Percentiles rank a stretch among this genome's conserved stretches.
These are phyloP conservation scores for Magnolia changhungtana DNA, from an alignment of 164 flowering plant genomes.

Conservation along the genomic window DNA sequence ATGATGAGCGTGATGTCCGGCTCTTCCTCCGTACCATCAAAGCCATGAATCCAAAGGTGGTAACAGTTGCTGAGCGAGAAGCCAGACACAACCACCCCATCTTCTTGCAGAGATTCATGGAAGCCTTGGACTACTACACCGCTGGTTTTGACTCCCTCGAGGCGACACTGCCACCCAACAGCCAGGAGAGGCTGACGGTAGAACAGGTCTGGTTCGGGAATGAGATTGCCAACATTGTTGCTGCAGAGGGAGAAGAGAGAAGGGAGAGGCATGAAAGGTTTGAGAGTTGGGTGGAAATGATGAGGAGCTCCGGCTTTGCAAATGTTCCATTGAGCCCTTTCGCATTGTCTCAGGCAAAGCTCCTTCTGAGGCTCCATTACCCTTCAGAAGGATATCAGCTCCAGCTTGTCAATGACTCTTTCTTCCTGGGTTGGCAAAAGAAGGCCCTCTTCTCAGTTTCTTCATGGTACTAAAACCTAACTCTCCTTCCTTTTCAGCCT, in stretches of 20 bases:
- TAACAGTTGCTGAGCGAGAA: slow-evolving; percentile 76
- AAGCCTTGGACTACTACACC: slow-evolving; percentile 70
- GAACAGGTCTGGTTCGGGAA: slow-evolving; percentile 79
- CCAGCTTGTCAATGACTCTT: slow-evolving; percentile 41
- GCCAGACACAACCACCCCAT: slow-evolving; percentile 62
- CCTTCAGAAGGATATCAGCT: slow-evolving; percentile 91
- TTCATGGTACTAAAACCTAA: slow-evolving; percentile 56
- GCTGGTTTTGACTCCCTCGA: slow-evolving; percentile 81
- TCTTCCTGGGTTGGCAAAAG: slow-evolving; percentile 84
- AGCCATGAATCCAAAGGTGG: slow-evolving; percentile 66
- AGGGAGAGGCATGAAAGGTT: slow-evolving; percentile 62
- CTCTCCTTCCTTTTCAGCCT: neutral
- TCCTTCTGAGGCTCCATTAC: slow-evolving; percentile 79
- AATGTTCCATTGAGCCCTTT: slow-evolving; percentile 62
- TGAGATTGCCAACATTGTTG: slow-evolving; percentile 66
- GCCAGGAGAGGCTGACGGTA: slow-evolving; percentile 64
- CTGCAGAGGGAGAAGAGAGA: slow-evolving; percentile 50
- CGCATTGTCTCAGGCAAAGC: slow-evolving; percentile 85
- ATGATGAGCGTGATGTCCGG: slow-evolving; percentile 25
- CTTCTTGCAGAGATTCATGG: slow-evolving; percentile 57
- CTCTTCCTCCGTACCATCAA: slow-evolving; percentile 56
- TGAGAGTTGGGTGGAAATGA: slow-evolving; percentile 65
- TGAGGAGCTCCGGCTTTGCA: slow-evolving; percentile 56
- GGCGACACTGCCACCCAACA: slow-evolving; percentile 78
- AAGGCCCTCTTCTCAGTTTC: slow-evolving; percentile 83